A percentile compares a stretch with the other conserved stretches of the same genome.
Conservation (phyloP, 768 basidiomycete genomes). For the Tremella fuciformis region DNA sequence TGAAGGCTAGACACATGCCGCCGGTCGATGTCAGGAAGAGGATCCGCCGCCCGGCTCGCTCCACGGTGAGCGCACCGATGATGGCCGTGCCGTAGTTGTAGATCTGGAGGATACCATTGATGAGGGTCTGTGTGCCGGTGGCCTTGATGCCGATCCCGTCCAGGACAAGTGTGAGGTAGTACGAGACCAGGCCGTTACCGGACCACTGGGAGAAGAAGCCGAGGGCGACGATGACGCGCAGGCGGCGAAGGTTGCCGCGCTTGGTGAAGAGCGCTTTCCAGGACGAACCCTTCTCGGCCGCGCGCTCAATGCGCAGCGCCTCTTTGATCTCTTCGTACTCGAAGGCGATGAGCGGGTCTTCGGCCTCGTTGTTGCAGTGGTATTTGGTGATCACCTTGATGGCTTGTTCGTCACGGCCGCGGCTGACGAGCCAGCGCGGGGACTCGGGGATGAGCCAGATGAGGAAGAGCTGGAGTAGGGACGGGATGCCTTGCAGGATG, state of each 20-base stretch:
- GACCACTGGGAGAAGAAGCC: constrained; percentile 71
- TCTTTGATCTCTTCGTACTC: constrained; percentile 62
- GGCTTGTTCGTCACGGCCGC: constrained; percentile 69
- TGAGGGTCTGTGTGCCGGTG: constrained; percentile 61
- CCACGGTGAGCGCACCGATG: constrained; percentile 62
- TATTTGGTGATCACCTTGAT: constrained; percentile 72
- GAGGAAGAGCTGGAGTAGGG: constrained; percentile 55
- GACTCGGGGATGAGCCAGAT: constrained; percentile 75
- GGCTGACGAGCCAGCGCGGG: constrained; percentile 76
- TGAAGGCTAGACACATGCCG: constrained; percentile 62
- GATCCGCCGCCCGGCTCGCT: constrained; percentile 64
- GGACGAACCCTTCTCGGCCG: constrained; percentile 57
- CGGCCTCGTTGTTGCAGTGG: constrained; percentile 69
- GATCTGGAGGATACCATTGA: constrained; percentile 70
- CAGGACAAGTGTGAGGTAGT: constrained; percentile 75
- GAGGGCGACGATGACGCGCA: constrained; percentile 66
- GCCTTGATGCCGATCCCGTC: constrained; percentile 49
- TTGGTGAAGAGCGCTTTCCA: constrained; percentile 62
- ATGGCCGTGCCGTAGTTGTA: constrained; percentile 64
- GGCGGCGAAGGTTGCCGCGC: constrained; percentile 66
- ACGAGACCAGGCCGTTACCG: constrained; percentile 60
- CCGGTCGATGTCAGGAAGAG: constrained; percentile 66
- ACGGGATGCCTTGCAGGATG: constrained; percentile 37
- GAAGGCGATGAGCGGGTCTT: constrained; percentile 55
- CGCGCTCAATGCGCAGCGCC: constrained; percentile 64